Evolutionary conservation across 805 yeast species (phyloP), one percentile per base, ranked within the genome.

Genomic region (Candida ortonii): DNA sequence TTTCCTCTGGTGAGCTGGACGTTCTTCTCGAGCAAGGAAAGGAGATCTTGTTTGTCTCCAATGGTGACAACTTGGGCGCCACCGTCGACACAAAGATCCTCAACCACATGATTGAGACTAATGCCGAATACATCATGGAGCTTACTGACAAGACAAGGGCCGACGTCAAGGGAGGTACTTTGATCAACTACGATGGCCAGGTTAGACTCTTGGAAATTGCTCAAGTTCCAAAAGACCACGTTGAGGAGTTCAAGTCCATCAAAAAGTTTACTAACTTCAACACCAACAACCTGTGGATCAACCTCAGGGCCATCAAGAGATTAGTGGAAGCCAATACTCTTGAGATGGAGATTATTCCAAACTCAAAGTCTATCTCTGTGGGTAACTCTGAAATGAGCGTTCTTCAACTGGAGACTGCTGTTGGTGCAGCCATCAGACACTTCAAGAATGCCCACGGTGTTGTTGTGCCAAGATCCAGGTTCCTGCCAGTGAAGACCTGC

Each of bases 101-200:
- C 57, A 78, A 82, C 64, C 96, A 93, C 70, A 89, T 93, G 95
- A 65, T 87, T 46, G 93, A 85, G 57, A 75, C 95, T 22, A 81
- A 81, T 38, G 79, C 96, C 36, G 97, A 93, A 69, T 93, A 90
- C 65, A 80, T 93, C 50, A 93, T 93, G 98, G 98, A 93, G 69
- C 78, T 93, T 63, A 93, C 98, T 35, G 96, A 90, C 68, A 93
- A 93, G 72, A 93, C 98, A 33, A 82, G 97, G 65, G 98, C 98
- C 22, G 98, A 93, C 64, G 98, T 93, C 57, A 93, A 93, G 69
- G 98, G 98, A 71, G 98, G 97, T 71, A 93, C 97, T 49, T 77
- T 93, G 64, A 89, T 93, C 63, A 87, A 87, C 66, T 93, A 93
- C 65, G 90, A 87, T 50, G 97, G 97, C 45, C 80, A 83, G 58